phyloP scores from a whole-genome alignment of 202 grass and related monocot genomes.

The Cymbopogon flexuosus region DNA sequence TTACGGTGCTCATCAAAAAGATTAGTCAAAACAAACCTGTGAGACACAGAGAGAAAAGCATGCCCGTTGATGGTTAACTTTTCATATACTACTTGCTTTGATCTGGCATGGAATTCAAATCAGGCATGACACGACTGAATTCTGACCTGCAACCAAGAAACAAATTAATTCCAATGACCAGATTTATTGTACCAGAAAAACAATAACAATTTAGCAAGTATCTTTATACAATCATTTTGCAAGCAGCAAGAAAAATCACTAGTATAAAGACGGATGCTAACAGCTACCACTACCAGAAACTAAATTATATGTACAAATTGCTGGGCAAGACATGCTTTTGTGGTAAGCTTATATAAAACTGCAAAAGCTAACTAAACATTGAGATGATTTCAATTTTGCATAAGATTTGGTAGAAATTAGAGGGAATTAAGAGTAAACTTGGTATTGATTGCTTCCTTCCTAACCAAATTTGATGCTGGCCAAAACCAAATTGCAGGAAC shows the following conservation, averaged over 20 bases:
- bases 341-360: background rate
- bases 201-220: background rate
- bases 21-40: constrained; percentile 2
- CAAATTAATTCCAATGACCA: background rate
- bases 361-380: background rate
- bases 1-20: background rate
- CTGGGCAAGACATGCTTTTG: background rate
- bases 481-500: constrained; percentile 14
- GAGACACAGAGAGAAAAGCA: background rate
- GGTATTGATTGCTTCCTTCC: background rate
- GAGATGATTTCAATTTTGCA: background rate
- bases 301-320: background rate
- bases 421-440: background rate
- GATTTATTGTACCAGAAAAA: background rate
- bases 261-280: background rate
- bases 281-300: background rate
- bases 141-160: constrained; percentile 57
- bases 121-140: constrained; percentile 54
- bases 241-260: background rate
- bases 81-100: constrained; percentile 44
- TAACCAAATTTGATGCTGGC: background rate
- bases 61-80: background rate
- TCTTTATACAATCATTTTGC: background rate
- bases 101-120: constrained; percentile 59
- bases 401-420: background rate